Conservation (phyloP, 148 eudicot species). For the Silene latifolia region DNA sequence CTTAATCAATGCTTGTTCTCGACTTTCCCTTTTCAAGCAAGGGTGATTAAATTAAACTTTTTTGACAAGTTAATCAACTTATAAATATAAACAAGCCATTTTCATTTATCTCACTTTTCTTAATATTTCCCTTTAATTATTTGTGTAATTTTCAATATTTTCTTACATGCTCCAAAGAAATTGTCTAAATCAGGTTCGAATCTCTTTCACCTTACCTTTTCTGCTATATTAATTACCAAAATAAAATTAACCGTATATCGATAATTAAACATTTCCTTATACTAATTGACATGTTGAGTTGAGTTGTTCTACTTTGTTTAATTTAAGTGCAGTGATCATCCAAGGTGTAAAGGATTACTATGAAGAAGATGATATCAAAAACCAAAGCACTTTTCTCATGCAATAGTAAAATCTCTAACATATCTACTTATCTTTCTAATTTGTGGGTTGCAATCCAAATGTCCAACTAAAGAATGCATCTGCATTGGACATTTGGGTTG, state of each 20-base stretch:
- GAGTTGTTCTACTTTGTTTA: neutral
- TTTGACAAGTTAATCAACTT: neutral
- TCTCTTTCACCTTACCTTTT: no score
- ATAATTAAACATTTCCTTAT: neutral
- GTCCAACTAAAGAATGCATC: no score
- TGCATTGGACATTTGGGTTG: neutral
- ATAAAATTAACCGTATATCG: no score
- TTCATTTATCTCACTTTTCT: conserved; percentile 11
- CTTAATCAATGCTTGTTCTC: conserved; percentile 13
- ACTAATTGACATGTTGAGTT: neutral
- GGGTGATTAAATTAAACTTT: neutral
- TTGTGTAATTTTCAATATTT: no score
- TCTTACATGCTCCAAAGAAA: no score
- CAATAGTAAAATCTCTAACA: neutral
- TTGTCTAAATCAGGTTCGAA: no score
- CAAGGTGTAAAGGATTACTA: neutral
- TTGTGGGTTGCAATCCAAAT: no score
- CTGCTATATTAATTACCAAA: no score
- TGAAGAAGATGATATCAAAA: conserved; percentile 12
- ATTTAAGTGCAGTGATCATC: conserved; percentile 2
- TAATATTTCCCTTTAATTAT: no score
- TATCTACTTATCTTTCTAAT: neutral
- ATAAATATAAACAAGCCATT: neutral
- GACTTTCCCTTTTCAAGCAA: conserved; percentile 21
- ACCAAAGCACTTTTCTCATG: conserved; percentile 20